Base-by-base conservation (phyloP, 257 asterid species). In the Jacaranda mimosifolia region DNA sequence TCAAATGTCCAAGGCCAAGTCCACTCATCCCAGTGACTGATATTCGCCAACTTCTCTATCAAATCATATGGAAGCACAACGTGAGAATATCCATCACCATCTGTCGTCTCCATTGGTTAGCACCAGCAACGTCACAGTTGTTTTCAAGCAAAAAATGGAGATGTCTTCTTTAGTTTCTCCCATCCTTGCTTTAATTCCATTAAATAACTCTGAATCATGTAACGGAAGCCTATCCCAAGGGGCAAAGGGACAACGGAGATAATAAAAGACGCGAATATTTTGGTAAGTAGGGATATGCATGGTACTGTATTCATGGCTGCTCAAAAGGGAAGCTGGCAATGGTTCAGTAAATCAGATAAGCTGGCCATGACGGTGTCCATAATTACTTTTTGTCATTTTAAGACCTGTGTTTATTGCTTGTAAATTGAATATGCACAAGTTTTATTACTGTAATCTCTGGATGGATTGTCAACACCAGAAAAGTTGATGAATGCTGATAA, bases 11-110 rank as follows among this genome's bases (percentile, higher is more conserved):
- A 78, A 3, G 81, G 72, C 17, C 75, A 75, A 17, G 40, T 45
- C 80, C 75, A 79, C 0, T 69, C 81, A 14, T 74, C 83, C 86
- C 81, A 78, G 26, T 68, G 32, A 51, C 11, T 75, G 21, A 68
- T 12, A 14, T 78, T 78, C 81, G 74, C 66, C 74, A 81, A 58
- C 39, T 1, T 59, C 64, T 74, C 82, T 21, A 81, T 81, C 71
- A 78, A 58, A n/a, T 77, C 83, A n/a, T 51, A 14, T 3, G 85
- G 80, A 8, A 84, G 67, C 3, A 48, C 73, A 7, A 60, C 68
- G 18, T 56, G 80, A 43, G 71, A 70, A 46, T 9, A 43, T 14
- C 53, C 78, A 10, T 66, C 76, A 26, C 71, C 43, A 9, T 5
- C 46, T 1, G 6, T 70, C 35, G 26, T 72, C 68, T 75, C 77